Conservation (phyloP, 345 rosid genomes). For the Linum lewisii region DNA sequence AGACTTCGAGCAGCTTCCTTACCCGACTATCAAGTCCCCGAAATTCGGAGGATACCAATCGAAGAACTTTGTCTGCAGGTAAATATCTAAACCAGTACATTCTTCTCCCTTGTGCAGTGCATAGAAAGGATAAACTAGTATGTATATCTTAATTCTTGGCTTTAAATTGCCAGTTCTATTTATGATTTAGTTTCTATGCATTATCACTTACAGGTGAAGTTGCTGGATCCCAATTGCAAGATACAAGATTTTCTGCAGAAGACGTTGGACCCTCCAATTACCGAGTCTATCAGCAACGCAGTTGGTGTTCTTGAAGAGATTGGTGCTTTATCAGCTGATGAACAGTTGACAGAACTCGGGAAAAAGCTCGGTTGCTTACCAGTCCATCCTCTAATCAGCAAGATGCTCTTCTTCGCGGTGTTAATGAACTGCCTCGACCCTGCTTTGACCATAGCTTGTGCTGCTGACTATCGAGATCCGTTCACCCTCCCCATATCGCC, state of each 20-base stretch:
- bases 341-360: constrained; percentile 79
- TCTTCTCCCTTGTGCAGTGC: background rate
- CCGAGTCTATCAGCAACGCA: constrained; percentile 62
- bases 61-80: constrained; percentile 97
- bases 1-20: constrained; percentile 68
- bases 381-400: constrained; percentile 84
- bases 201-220: constrained; percentile 51
- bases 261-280: constrained; percentile 82
- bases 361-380: constrained; percentile 79
- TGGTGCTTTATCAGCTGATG: constrained; percentile 76
- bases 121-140: background rate
- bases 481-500: constrained; percentile 75
- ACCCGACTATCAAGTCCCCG: constrained; percentile 80
- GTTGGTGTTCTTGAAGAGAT: constrained; percentile 64
- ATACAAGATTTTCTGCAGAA: constrained; percentile 62
- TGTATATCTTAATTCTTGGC: too few relatives aligned
- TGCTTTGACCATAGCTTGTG: constrained; percentile 92
- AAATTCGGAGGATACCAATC: constrained; percentile 83
- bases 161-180: background rate
- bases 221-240: constrained; percentile 64
- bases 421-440: constrained; percentile 92
- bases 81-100: background rate
- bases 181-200: background rate
- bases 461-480: constrained; percentile 80
- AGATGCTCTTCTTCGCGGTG: constrained; percentile 86